phyloP scores from a whole-genome alignment of 2,329 filamentous ascomycete genomes.

The Neocatenulostroma microsporum region DNA sequence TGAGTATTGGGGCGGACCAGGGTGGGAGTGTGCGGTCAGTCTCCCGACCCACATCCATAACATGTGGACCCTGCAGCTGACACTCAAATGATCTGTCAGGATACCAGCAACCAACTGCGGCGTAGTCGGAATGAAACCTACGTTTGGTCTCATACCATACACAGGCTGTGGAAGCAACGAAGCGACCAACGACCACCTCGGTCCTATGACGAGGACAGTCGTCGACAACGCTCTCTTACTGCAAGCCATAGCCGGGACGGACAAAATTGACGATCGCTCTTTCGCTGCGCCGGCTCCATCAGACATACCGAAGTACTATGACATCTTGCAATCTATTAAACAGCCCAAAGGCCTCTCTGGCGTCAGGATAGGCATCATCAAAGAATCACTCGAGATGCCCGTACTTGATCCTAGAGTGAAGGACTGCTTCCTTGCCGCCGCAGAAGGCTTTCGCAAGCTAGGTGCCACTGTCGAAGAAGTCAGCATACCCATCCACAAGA shows the following conservation, averaged over 20 bases:
- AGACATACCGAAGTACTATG: constrained; percentile 24
- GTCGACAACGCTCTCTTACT: constrained; percentile 40
- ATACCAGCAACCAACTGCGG: constrained; percentile 33
- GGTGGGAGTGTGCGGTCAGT: constrained; percentile 30
- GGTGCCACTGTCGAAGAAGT: constrained; percentile 39
- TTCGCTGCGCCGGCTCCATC: constrained; percentile 28
- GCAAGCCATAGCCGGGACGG: constrained; percentile 41
- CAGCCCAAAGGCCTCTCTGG: constrained; percentile 21
- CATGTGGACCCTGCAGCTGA: not conserved
- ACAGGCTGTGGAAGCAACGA: constrained; percentile 40
- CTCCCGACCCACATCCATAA: not conserved
- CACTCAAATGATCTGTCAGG: constrained; percentile 8
- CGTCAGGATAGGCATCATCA: constrained; percentile 37
- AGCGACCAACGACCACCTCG: constrained; percentile 39
- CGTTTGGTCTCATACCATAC: constrained; percentile 44
- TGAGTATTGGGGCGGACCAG: constrained; percentile 34
- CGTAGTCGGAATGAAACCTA: constrained; percentile 38
- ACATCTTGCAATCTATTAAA: constrained; percentile 12
- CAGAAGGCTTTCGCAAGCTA: constrained; percentile 30
- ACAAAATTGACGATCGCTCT: constrained; percentile 38
- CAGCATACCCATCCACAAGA: constrained; percentile 40
- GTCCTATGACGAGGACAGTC: constrained; percentile 40
- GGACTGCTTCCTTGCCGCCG: constrained; percentile 29
- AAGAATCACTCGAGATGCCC: constrained; percentile 34
- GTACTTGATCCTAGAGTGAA: constrained; percentile 34